Evolutionary conservation across 768 basidiomycete genomes (phyloP).

Genomic region (Pisolithus albus): DNA sequence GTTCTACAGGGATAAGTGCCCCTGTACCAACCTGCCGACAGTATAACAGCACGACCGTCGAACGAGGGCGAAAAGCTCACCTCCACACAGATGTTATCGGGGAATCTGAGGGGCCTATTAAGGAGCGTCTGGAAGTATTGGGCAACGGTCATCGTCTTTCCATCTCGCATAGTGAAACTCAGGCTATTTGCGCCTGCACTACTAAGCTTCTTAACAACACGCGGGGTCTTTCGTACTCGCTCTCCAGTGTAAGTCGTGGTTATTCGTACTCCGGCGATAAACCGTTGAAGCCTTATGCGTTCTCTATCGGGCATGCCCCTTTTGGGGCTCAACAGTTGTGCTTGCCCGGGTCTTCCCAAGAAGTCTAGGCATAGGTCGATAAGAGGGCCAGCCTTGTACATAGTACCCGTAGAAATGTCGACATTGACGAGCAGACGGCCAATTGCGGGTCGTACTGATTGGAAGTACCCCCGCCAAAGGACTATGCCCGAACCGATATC

Average conservation of each 20-base stretch:
- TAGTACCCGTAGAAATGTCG: slow-evolving; percentile 70
- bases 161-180: slow-evolving; percentile 52
- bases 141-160: slow-evolving; percentile 49
- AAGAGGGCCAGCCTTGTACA: slow-evolving; percentile 63
- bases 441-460: slow-evolving; percentile 64
- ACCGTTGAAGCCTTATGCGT: slow-evolving; percentile 46
- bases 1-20: slow-evolving; percentile 61
- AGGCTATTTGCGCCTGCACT: slow-evolving; percentile 45
- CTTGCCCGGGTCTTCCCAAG: slow-evolving; percentile 29
- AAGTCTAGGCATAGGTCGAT: slow-evolving; percentile 54
- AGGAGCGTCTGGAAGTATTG: slow-evolving; percentile 52
- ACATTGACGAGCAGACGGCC: slow-evolving; percentile 65
- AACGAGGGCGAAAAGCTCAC: slow-evolving; percentile 30
- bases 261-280: slow-evolving; percentile 48
- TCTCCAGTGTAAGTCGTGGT: slow-evolving; percentile 34
- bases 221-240: slow-evolving; percentile 37
- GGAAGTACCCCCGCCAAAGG: slow-evolving; percentile 78
- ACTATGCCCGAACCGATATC: slow-evolving; percentile 57
- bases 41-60: slow-evolving; percentile 6
- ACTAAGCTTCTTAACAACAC: slow-evolving; percentile 58
- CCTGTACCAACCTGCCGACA: slow-evolving; percentile 48
- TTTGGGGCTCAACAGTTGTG: slow-evolving; percentile 34
- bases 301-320: slow-evolving; percentile 44
- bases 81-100: slow-evolving; percentile 63
- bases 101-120: slow-evolving; percentile 49